These are phyloP conservation scores for Trametes pubescens DNA, from an alignment of 1,284 basidiomycete species.

Conservation along the genomic window DNA sequence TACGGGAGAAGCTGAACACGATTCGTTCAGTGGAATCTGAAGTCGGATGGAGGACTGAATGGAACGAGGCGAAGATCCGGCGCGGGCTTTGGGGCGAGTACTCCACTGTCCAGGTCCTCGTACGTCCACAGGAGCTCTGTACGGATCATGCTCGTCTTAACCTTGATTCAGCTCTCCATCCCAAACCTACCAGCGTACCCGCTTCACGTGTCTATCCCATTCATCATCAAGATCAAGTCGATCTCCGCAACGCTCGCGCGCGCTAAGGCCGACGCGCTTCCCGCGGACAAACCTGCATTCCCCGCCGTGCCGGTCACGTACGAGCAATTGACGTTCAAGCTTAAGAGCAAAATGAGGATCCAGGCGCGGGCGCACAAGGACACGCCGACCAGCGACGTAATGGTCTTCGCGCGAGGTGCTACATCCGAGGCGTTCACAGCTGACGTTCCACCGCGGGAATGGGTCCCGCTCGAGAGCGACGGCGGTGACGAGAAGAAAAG, in stretches of 20 bases:
- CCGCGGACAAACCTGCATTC: conserved; percentile 23
- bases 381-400: conserved; percentile 1
- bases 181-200: conserved; percentile 2
- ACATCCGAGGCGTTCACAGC: neutral
- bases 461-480: neutral
- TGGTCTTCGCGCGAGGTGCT: neutral
- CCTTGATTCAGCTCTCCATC: neutral
- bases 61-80: conserved; percentile 28
- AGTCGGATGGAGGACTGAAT: conserved; percentile 16
- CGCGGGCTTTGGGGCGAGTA: conserved; percentile 37
- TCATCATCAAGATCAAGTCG: conserved; percentile 20
- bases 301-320: conserved; percentile 18
- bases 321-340: conserved; percentile 17
- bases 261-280: conserved; percentile 16
- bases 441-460: neutral
- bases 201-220: conserved; percentile 25
- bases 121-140: conserved; percentile 6
- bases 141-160: too few relatives aligned
- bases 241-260: conserved; percentile 18
- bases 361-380: conserved; percentile 6
- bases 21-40: conserved; percentile 19
- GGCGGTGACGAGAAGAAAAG: neutral
- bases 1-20: conserved; percentile 17
- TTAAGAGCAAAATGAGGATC: conserved; percentile 8
- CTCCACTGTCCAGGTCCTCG: conserved; percentile 28